These are phyloP conservation scores for Vitis rupestris DNA, from an alignment of 164 flowering plant genomes.

Conservation along the genomic window DNA sequence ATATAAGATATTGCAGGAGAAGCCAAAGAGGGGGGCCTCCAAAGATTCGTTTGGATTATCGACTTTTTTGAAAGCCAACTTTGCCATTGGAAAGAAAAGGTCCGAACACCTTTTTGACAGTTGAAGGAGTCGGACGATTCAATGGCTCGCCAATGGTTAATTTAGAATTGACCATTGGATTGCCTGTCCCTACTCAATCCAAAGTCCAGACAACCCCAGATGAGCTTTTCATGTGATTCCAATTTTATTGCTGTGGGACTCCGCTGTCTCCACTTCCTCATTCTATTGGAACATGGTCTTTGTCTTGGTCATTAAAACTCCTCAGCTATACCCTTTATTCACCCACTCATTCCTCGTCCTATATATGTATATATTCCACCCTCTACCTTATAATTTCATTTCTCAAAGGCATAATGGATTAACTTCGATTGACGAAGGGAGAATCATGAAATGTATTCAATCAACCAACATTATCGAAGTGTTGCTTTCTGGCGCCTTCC, in stretches of 20 bases:
- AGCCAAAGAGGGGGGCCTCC: constrained; percentile 2
- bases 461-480: too few relatives aligned
- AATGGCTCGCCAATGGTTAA: constrained; percentile 3
- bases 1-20: background rate
- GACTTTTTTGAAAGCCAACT: constrained; percentile 9
- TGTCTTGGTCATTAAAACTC: too few relatives aligned
- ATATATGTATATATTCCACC: too few relatives aligned
- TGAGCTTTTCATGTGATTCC: constrained; percentile 1
- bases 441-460: too few relatives aligned
- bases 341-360: too few relatives aligned
- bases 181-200: constrained; percentile 1
- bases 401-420: too few relatives aligned
- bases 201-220: background rate
- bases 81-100: constrained; percentile 5
- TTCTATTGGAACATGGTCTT: too few relatives aligned
- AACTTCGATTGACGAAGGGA: too few relatives aligned
- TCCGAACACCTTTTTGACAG: constrained; percentile 9
- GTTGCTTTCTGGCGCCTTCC: too few relatives aligned
- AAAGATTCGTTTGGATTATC: constrained; percentile 16
- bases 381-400: too few relatives aligned
- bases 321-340: too few relatives aligned
- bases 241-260: background rate
- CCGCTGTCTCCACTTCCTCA: too few relatives aligned
- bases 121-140: constrained; percentile 14
- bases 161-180: background rate